Conservation (phyloP, 805 yeast genomes). For the Cephaloascus fragrans region DNA sequence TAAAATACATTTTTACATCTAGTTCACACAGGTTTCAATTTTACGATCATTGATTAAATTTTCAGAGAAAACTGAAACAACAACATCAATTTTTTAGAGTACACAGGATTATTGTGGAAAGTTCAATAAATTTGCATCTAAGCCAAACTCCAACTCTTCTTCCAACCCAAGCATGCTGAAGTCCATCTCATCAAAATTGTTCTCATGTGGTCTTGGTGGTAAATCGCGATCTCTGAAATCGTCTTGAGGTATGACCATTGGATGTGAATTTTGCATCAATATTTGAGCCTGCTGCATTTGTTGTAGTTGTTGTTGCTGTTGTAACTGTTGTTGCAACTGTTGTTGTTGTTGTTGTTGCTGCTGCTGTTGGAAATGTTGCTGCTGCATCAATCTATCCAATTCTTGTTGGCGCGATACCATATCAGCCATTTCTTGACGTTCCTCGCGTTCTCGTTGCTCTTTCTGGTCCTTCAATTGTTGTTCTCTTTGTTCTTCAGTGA, state of each 20-base stretch:
- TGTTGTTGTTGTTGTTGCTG: constrained; percentile 9
- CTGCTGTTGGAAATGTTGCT: constrained; percentile 9
- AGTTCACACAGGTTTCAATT: no score
- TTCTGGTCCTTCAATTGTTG: background rate
- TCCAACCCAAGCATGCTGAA: constrained; percentile 22
- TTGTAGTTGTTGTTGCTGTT: constrained; percentile 6
- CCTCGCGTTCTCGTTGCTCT: background rate
- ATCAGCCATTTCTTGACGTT: constrained; percentile 1
- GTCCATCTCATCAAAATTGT: constrained; percentile 11
- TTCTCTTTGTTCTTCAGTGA: constrained; percentile 14
- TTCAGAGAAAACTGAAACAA: no score
- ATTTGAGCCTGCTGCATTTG: constrained; percentile 8
- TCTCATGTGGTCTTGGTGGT: constrained; percentile 25
- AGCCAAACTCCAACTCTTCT: constrained; percentile 34
- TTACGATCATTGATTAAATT: no score
- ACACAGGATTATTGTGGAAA: no score
- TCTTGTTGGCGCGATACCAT: constrained; percentile 4
- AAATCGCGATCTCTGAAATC: constrained; percentile 9
- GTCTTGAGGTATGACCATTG: constrained; percentile 5
- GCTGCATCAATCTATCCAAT: constrained; percentile 12
- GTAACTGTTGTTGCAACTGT: constrained; percentile 10
- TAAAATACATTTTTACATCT: no score
- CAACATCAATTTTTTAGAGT: no score
- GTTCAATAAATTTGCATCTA: constrained; percentile 18
- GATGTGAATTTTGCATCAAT: constrained; percentile 2